Percentiles rank a stretch among this genome's conserved stretches.
These are phyloP conservation scores for Entomortierella lignicola DNA, from an alignment of 192 early-diverging fungal genomes.

Conservation along the genomic window DNA sequence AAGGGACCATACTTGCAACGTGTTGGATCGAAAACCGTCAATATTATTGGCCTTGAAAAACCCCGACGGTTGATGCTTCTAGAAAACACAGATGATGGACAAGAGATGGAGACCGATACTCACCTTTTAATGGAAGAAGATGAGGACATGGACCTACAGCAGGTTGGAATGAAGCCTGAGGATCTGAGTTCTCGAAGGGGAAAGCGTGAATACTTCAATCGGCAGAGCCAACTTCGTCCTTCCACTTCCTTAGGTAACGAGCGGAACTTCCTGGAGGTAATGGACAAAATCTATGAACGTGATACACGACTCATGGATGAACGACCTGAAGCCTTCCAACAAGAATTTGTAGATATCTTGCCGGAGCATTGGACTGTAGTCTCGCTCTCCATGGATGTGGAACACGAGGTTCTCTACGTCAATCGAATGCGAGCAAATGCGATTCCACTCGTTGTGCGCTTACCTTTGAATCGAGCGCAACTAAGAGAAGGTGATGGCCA, in stretches of 20 bases:
- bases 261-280: conserved; percentile 23
- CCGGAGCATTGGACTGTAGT: conserved; percentile 83
- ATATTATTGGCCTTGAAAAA: conserved; percentile 25
- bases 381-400: conserved; percentile 79
- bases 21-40: neutral
- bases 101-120: neutral
- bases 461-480: conserved; percentile 76
- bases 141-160: neutral
- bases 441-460: conserved; percentile 70
- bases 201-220: conserved; percentile 20
- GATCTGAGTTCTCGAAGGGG: conserved; percentile 5
- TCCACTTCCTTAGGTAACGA: conserved; percentile 37
- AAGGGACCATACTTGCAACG: neutral
- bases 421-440: conserved; percentile 63
- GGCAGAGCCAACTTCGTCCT: conserved; percentile 5
- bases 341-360: conserved; percentile 63
- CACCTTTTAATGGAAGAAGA: neutral
- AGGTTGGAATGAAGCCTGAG: conserved; percentile 1
- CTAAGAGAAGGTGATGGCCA: conserved; percentile 32
- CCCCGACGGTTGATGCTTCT: conserved; percentile 15
- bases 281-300: conserved; percentile 52
- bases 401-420: conserved; percentile 75
- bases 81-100: neutral
- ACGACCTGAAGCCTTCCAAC: conserved; percentile 52
- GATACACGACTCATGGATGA: conserved; percentile 51